Conservation (phyloP, 2,329 filamentous ascomycete genomes). For the Cercospora sp. region DNA sequence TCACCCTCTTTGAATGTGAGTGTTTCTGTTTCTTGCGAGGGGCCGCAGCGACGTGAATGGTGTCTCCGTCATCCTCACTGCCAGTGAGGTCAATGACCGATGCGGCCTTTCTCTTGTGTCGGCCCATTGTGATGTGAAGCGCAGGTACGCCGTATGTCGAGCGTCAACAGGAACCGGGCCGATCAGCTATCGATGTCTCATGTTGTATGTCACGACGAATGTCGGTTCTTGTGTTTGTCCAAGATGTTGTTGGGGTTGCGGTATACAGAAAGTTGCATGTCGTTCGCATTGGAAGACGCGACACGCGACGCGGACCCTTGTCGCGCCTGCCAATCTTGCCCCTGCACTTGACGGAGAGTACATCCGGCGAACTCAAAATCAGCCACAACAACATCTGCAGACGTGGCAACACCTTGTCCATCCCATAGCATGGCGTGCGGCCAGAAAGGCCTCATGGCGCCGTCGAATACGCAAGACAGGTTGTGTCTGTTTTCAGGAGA, state of each 20-base stretch:
- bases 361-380: background rate
- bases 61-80: constrained; percentile 8
- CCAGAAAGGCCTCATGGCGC: no score
- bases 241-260: background rate
- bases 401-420: background rate
- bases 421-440: no score
- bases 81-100: constrained; percentile 3
- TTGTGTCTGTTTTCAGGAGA: no score
- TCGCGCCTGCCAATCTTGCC: background rate
- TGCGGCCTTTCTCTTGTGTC: background rate
- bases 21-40: background rate
- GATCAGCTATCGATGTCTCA: background rate
- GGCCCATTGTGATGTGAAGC: background rate
- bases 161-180: no score
- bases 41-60: background rate
- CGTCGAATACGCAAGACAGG: no score
- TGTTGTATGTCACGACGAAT: background rate
- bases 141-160: no score
- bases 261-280: background rate
- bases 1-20: background rate
- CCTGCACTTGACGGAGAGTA: background rate
- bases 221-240: no score
- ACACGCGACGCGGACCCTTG: constrained; percentile 5
- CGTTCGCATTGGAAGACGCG: background rate
- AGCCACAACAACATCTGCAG: background rate